Percentiles rank a stretch among this genome's conserved stretches.
These are phyloP conservation scores for Leccinum variicolor DNA, from an alignment of 768 basidiomycete genomes.

Conservation along the genomic window DNA sequence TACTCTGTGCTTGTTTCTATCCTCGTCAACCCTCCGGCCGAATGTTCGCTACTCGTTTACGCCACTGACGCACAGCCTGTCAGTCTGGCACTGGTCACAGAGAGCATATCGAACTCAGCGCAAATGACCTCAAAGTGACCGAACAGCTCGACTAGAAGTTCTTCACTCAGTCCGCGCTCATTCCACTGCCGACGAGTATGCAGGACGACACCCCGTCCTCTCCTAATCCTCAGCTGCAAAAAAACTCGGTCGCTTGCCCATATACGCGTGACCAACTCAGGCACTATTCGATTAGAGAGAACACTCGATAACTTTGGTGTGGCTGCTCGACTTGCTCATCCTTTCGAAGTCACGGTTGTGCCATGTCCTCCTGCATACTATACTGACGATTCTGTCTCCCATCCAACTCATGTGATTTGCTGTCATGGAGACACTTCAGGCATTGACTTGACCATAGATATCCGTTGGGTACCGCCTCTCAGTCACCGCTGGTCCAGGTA, in stretches of 20 bases:
- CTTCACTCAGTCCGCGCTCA: conserved; percentile 44
- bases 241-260: conserved; percentile 72
- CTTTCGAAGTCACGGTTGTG: conserved; percentile 65
- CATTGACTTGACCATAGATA: conserved; percentile 56
- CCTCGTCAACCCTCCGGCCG: conserved; percentile 71
- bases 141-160: conserved; percentile 56
- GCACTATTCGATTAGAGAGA: conserved; percentile 71
- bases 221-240: conserved; percentile 52
- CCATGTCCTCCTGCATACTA: conserved; percentile 83
- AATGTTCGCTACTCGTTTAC: conserved; percentile 70
- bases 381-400: conserved; percentile 33
- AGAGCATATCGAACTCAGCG: conserved; percentile 54
- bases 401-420: conserved; percentile 43
- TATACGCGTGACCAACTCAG: conserved; percentile 70
- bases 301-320: conserved; percentile 67
- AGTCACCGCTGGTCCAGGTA: conserved; percentile 75
- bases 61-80: conserved; percentile 51
- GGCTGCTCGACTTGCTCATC: conserved; percentile 65
- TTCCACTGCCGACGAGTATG: conserved; percentile 62
- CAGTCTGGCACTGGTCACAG: conserved; percentile 41
- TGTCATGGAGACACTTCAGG: conserved; percentile 68
- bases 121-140: conserved; percentile 65
- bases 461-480: conserved; percentile 75
- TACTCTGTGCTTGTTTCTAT: conserved; percentile 71
- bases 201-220: conserved; percentile 29